Percentiles rank a stretch among this genome's conserved stretches.
These are phyloP conservation scores for Fusarium clavum DNA, from an alignment of 2,329 filamentous ascomycete species.

Conservation along the genomic window DNA sequence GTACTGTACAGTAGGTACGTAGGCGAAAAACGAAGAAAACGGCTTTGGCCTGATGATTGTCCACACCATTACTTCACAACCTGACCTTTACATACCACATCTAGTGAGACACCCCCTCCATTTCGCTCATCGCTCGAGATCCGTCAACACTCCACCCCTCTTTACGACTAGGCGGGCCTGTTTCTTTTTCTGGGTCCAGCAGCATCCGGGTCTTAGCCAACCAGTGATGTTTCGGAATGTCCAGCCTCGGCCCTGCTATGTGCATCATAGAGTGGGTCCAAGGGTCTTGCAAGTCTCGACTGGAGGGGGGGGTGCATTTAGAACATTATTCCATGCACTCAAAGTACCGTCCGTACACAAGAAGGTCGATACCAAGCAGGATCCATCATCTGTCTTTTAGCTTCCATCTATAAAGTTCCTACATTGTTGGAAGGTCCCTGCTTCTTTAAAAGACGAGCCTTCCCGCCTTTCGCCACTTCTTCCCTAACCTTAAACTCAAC, in stretches of 20 bases:
- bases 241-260: conserved; percentile 24
- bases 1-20: neutral
- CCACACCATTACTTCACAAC: conserved; percentile 23
- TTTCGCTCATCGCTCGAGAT: conserved; percentile 7
- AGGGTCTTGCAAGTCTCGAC: conserved; percentile 28
- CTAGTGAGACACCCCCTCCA: neutral
- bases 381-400: conserved; percentile 38
- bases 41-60: conserved; percentile 32
- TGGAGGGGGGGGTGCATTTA: conserved; percentile 16
- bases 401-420: conserved; percentile 30
- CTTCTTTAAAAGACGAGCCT: conserved; percentile 44
- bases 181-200: conserved; percentile 26
- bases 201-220: conserved; percentile 13
- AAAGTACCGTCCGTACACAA: neutral
- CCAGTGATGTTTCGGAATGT: conserved; percentile 22
- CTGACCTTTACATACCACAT: conserved; percentile 19
- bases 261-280: conserved; percentile 37
- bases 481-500: conserved; percentile 41
- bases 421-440: conserved; percentile 30
- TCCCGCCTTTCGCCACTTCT: conserved; percentile 44
- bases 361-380: conserved; percentile 17
- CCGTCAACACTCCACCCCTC: conserved; percentile 26
- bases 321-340: neutral
- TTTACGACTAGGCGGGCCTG: conserved; percentile 16
- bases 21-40: conserved; percentile 29